Base-by-base conservation (phyloP, 768 basidiomycete species). In the Lactarius tabidus region DNA sequence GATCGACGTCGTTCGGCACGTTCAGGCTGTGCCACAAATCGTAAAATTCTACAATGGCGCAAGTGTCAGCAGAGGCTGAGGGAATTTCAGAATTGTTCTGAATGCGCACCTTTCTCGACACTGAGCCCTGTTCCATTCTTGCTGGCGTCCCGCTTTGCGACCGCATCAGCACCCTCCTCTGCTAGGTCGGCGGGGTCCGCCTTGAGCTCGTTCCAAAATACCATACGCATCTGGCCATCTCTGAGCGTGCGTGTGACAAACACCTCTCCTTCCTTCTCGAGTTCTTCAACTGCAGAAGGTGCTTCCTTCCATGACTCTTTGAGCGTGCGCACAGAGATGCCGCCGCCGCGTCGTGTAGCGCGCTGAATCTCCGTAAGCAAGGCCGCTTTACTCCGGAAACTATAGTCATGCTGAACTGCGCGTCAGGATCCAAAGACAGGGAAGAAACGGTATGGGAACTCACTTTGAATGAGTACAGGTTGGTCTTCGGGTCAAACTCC, bases 281-380 rank as follows among this genome's bases (percentile, higher is more conserved):
- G 80, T 74, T 95, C 91, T 72, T 94, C 91, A 52, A 95, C 87
- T 0, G 90, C 91, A 52, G 81, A 77, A 1, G 89, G 88, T 0
- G 93, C 90, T 69, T 91, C 90, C 70, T 91, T 90, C 93, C 94
- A 97, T 17, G 90, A 89, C 73, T 96, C 93, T 72, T 95, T 93
- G 48, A 97, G 78, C 1, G 86, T 82, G 23, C 91, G 85, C 35
- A 96, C 88, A 17, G 91, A 85, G 35, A 96, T 85, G 3, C 93
- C 93, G 2, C 91, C 89, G 14, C 92, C 93, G 70, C 88, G 88
- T 33, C 87, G 85, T 2, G 91, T 90, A 70, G 91, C 86, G 1
- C 90, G 86, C 72, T 93, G 91, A 41, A 97, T 92, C 74, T 95
- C 91, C 0, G 86, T 89, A 18, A 96, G 76, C 3, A 96, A 80